A percentile compares a stretch with the other conserved stretches of the same genome.
These are phyloP conservation scores for Asterochloris erici DNA, from an alignment of 139 green algal species.

Conservation along the genomic window DNA sequence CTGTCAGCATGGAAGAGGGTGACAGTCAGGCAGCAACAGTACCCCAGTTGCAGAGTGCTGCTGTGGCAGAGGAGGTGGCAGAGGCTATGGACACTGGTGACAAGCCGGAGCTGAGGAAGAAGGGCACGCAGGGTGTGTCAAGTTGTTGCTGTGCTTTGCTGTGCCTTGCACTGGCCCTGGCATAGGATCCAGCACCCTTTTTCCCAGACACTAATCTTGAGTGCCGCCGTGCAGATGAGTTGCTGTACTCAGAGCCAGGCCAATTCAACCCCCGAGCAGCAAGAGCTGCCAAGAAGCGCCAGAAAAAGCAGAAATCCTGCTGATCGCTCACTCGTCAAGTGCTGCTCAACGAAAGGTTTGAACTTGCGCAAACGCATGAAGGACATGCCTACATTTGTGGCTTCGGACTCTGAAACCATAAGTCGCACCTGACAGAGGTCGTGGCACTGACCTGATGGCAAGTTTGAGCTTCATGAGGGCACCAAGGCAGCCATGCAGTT, in stretches of 20 bases:
- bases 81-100: conserved; percentile 33
- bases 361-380: too few relatives aligned
- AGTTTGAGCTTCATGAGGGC: too few relatives aligned
- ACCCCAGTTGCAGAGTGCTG: neutral
- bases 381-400: neutral
- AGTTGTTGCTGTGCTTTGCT: neutral
- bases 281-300: conserved; percentile 44
- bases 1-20: neutral
- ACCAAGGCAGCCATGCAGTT: too few relatives aligned
- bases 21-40: neutral
- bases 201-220: neutral
- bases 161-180: neutral
- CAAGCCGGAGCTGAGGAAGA: neutral
- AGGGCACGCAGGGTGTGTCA: neutral
- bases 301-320: conserved; percentile 40
- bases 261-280: conserved; percentile 80
- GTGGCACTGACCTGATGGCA: too few relatives aligned
- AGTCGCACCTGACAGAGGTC: too few relatives aligned
- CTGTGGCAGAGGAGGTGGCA: conserved; percentile 26
- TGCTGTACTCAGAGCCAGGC: conserved; percentile 72
- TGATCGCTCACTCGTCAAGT: neutral
- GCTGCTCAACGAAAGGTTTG: too few relatives aligned
- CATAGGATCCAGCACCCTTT: neutral
- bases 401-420: too few relatives aligned
- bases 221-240: conserved; percentile 31